These are phyloP conservation scores for Ligustrum vulgare DNA, from an alignment of 257 asterid species.

Conservation along the genomic window DNA sequence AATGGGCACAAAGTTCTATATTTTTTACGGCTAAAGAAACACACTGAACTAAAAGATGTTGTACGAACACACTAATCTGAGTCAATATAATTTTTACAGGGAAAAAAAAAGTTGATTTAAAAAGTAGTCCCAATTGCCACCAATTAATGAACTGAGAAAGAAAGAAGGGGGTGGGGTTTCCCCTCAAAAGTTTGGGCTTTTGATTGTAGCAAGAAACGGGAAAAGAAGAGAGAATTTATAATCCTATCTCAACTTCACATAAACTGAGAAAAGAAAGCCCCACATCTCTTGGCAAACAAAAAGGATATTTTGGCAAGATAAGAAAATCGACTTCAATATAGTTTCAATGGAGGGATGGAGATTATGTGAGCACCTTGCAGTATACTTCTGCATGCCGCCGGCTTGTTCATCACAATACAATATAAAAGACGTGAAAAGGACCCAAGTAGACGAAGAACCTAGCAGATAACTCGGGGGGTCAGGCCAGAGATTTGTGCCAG, in stretches of 20 bases:
- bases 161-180: no score
- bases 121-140: neutral
- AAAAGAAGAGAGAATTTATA: neutral
- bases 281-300: neutral
- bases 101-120: neutral
- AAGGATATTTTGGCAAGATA: neutral
- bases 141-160: neutral
- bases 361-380: neutral
- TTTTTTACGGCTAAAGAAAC: neutral
- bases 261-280: neutral
- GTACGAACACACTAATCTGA: neutral
- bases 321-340: neutral
- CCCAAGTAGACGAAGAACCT: neutral
- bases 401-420: neutral
- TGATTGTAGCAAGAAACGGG: neutral
- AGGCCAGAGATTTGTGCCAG: conserved; percentile 54
- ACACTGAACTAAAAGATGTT: neutral
- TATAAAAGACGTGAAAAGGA: neutral
- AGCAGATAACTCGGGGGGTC: neutral
- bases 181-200: neutral
- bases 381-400: neutral
- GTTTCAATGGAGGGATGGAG: neutral
- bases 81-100: neutral
- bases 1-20: neutral
- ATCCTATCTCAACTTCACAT: neutral